Base-by-base conservation (phyloP, 2,329 filamentous ascomycete genomes). In the Verticillium longisporum region DNA sequence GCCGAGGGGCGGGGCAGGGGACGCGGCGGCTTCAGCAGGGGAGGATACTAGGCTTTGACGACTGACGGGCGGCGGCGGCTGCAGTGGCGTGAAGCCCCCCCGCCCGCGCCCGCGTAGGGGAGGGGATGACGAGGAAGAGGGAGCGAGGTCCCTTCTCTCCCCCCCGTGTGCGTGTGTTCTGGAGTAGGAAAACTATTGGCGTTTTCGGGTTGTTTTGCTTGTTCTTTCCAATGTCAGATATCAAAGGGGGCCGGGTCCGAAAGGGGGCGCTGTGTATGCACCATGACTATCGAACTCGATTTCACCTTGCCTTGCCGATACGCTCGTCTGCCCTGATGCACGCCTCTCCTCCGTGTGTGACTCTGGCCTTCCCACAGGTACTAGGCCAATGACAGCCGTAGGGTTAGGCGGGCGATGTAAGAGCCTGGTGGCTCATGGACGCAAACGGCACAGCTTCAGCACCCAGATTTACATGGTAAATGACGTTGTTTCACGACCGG, bases 181-280 rank as follows among this genome's bases (percentile, higher is more conserved):
- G 57, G 57, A 55, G 41, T 45, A 55, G 57, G 57, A 59, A 58
- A 41, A 59, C 45, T 59, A 26, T 58, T 31, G 57, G 57, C 38
- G 57, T 59, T 50, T 59, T 32, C 33, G 31, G 41, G 18, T 21
- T 54, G 41, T n/a, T 59, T 59, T 59, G n/a, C 57, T 59, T 59
- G 57, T n/a, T 59, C 55, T 59, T 32, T 45, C 55, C 55, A 45
- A 59, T 59, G 50, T 59, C 41, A 59, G 33, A 45, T 59, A 55
- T 59, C 41, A 59, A 54, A 45, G 53, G 57, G 57, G 50, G 26
- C 26, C 57, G 50, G 57, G 57, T 32, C 31, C 32, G 21, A 45
- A 26, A 26, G 26, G 34, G 32, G 31, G 56, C 36, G 56, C 36
- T 57, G 56, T 45, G 32, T 41, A 41, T 21, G 37, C 56, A 57